Evolutionary conservation across 1,284 basidiomycete genomes (phyloP), one percentile per base, ranked within the genome.

Genomic region (Moesziomyces antarcticus): DNA sequence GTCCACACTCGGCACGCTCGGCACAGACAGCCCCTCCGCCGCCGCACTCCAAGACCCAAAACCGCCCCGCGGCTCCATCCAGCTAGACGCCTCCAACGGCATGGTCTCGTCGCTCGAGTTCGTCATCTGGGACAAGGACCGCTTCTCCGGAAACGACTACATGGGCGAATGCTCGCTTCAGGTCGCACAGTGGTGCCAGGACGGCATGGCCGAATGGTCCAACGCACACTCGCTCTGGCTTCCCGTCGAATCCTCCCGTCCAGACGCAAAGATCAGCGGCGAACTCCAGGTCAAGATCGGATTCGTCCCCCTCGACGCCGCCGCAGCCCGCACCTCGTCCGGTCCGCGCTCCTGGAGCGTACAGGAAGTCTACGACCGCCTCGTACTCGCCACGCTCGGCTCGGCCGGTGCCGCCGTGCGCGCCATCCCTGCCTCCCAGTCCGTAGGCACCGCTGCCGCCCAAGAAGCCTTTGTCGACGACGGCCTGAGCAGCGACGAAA

Each of bases 111-210:
- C 66, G 18, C 66, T 97, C 50, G 94, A 97, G 83, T 87, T 94
- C 48, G 91, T 97, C 33, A 87, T 94, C 0, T 98, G 95, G 95
- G 94, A 96, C 85, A 94, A 92, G 86, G 95, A 96, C 81, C 76
- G 85, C 50, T 70, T 76, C 42, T 77, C 73, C 73, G 89, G 88
- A 81, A 94, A 96, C 86, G 94, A 97, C 62, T 98, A 97, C 85
- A 88, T 98, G 50, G 96, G 96, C 30, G 96, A 98, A 85, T 88
- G 90, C 11, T 88, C 90, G 1, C 82, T 97, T 8, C 88, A 89
- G 0, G 82, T 96, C 25, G 89, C 91, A 30, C 89, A 92, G 47
- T 97, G 94, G 93, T 93, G 93, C 81, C 83, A 83, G 40, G 47
- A 63, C 25, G 61, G 69, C 4, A 18, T 55, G 7, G 73, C 62